A percentile compares a stretch with the other conserved stretches of the same genome.
Conservation (phyloP, 768 basidiomycete genomes). For the Mycena maculata region DNA sequence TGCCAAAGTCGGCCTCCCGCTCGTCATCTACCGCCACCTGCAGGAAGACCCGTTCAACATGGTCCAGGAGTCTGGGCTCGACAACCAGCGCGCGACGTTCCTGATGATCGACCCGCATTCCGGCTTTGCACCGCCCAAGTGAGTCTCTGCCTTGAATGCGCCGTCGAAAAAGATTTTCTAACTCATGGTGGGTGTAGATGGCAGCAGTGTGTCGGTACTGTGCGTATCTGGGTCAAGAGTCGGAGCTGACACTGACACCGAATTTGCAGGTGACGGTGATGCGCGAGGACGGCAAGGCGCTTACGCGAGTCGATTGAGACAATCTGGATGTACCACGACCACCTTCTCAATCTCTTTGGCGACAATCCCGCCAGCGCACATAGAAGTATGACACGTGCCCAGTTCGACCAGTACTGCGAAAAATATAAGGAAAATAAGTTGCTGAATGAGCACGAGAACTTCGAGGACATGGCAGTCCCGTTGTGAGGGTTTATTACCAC, state of each 20-base stretch:
- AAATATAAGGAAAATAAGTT: slow-evolving; percentile 8
- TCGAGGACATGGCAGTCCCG: slow-evolving; percentile 16
- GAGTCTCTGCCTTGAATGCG: neutral
- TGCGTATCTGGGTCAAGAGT: neutral
- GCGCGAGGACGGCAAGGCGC: slow-evolving; percentile 28
- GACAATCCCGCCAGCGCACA: slow-evolving; percentile 9
- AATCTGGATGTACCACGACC: slow-evolving; percentile 49
- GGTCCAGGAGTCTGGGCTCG: slow-evolving; percentile 38
- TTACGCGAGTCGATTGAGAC: slow-evolving; percentile 37
- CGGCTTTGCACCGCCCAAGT: slow-evolving; percentile 41
- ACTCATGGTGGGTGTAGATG: slow-evolving; percentile 20
- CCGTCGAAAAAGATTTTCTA: neutral
- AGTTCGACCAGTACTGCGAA: slow-evolving; percentile 18
- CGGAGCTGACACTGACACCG: neutral
- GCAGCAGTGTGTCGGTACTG: slow-evolving; percentile 30
- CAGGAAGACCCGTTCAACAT: slow-evolving; percentile 33
- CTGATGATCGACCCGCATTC: slow-evolving; percentile 43
- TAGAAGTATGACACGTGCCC: slow-evolving; percentile 16
- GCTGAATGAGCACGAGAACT: neutral
- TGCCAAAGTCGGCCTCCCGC: slow-evolving; percentile 42
- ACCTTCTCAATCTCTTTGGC: slow-evolving; percentile 43
- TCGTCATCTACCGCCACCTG: slow-evolving; percentile 43
- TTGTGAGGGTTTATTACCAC: slow-evolving; percentile 12
- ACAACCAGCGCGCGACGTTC: slow-evolving; percentile 45
- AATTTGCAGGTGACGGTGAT: slow-evolving; percentile 32